phyloP scores from a whole-genome alignment of 2,329 filamentous ascomycete species.

The Colletotrichum shisoi region DNA sequence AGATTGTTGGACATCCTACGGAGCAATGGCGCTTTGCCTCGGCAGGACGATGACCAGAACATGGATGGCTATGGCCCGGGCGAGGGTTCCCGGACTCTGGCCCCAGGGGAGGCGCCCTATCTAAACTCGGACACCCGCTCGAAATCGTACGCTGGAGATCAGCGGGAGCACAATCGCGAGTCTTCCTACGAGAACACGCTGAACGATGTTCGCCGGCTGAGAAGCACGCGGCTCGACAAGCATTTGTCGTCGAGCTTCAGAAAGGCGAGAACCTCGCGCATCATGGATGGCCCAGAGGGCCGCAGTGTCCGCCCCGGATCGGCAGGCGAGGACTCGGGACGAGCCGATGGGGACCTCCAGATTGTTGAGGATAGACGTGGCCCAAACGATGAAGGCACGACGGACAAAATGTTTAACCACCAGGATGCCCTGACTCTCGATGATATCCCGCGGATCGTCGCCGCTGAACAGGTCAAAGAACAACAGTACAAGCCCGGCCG shows the following conservation, averaged over 20 bases:
- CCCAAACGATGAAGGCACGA: slow-evolving; percentile 70
- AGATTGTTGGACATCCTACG: slow-evolving; percentile 86
- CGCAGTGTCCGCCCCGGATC: slow-evolving; percentile 74
- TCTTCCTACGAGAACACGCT: slow-evolving; percentile 94
- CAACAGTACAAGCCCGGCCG: slow-evolving; percentile 77
- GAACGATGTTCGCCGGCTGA: slow-evolving; percentile 88
- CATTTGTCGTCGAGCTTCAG: slow-evolving; percentile 92
- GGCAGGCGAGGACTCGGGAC: slow-evolving; percentile 67
- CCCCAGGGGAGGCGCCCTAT: slow-evolving; percentile 50
- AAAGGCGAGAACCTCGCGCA: slow-evolving; percentile 86
- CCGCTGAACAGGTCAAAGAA: slow-evolving; percentile 92
- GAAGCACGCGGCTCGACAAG: slow-evolving; percentile 93
- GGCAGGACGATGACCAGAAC: slow-evolving; percentile 76
- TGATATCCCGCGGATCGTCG: slow-evolving; percentile 94
- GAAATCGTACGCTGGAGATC: slow-evolving; percentile 73
- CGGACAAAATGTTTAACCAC: slow-evolving; percentile 85
- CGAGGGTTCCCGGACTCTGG: slow-evolving; percentile 56
- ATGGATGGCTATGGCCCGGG: slow-evolving; percentile 71
- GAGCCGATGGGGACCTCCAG: slow-evolving; percentile 67
- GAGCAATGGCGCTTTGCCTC: slow-evolving; percentile 80
- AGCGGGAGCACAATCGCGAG: slow-evolving; percentile 67
- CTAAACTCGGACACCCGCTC: slow-evolving; percentile 74
- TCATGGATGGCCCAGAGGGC: slow-evolving; percentile 87
- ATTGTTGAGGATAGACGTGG: slow-evolving; percentile 77
- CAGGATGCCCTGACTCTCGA: slow-evolving; percentile 93